phyloP scores from a whole-genome alignment of 257 asterid species.

The Primulina eburnea region DNA sequence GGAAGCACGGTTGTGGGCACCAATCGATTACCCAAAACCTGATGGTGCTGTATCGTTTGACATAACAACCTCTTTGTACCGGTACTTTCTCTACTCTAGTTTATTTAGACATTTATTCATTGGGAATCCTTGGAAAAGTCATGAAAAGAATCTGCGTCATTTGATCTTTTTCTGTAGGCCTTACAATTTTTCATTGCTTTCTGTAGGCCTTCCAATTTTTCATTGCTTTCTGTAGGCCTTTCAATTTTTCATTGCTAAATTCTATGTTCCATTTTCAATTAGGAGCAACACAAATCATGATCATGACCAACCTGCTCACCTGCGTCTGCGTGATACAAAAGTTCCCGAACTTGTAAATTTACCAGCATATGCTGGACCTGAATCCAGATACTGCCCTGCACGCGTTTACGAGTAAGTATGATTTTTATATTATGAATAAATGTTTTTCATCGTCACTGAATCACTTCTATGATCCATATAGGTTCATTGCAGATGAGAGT shows the following conservation, averaged over 20 bases:
- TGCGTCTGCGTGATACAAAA: conserved; percentile 64
- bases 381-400: conserved; percentile 94
- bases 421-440: background rate
- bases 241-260: background rate
- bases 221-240: background rate
- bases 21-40: conserved; percentile 83
- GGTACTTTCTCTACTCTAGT: conserved; percentile 41
- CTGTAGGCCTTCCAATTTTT: background rate
- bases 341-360: conserved; percentile 68
- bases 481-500: conserved; percentile 65
- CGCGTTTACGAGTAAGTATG: conserved; percentile 82
- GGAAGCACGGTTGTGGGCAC: conserved; percentile 63
- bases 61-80: conserved; percentile 76
- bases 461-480: conserved; percentile 23
- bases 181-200: background rate
- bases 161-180: background rate
- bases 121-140: background rate
- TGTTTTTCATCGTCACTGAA: background rate
- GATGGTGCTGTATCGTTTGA: conserved; percentile 84
- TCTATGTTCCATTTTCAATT: conserved; percentile 19
- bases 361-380: conserved; percentile 80
- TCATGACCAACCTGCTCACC: conserved; percentile 95
- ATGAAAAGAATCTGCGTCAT: background rate
- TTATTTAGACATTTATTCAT: background rate
- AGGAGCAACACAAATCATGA: conserved; percentile 98